Conservation (phyloP, 129 eudicot species). For the Scalesia atractyloides region DNA sequence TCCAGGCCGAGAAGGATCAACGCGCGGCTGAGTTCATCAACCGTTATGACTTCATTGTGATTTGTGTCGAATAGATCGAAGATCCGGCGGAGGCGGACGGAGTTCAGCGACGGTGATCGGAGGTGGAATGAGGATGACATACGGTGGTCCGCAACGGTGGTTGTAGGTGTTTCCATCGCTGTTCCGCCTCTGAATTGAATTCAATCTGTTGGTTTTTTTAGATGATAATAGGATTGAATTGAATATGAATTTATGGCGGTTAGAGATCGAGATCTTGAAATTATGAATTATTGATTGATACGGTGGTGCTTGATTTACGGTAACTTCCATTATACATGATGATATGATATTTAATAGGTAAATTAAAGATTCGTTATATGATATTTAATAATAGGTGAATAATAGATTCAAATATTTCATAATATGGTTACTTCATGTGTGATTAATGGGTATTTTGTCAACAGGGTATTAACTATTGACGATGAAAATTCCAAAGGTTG, state of each 20-base stretch:
- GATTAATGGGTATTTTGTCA: too few species aligned
- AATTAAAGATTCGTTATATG: neutral
- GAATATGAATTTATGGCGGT: conserved; percentile 5
- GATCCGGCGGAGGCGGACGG: conserved; percentile 80
- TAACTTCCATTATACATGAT: conserved; percentile 4
- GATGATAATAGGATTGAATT: conserved; percentile 10
- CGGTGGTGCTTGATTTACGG: conserved; percentile 13
- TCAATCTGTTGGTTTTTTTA: too few species aligned
- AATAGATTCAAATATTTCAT: too few species aligned
- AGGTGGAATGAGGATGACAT: conserved; percentile 48
- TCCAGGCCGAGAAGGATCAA: conserved; percentile 73
- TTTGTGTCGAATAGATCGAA: conserved; percentile 81
- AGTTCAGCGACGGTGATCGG: conserved; percentile 75
- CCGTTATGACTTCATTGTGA: conserved; percentile 55
- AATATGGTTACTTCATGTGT: neutral
- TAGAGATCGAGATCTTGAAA: conserved; percentile 30
- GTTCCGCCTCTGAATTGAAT: neutral
- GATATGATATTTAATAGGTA: neutral
- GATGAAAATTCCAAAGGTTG: too few species aligned
- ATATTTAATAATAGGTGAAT: neutral
- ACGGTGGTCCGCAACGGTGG: neutral
- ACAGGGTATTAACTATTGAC: too few species aligned
- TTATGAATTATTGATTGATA: conserved; percentile 29
- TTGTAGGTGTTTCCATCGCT: conserved; percentile 29
- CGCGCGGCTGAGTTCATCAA: conserved; percentile 77